Conservation (phyloP, 495 filamentous ascomycete species). For the Margaritispora aquatica region DNA sequence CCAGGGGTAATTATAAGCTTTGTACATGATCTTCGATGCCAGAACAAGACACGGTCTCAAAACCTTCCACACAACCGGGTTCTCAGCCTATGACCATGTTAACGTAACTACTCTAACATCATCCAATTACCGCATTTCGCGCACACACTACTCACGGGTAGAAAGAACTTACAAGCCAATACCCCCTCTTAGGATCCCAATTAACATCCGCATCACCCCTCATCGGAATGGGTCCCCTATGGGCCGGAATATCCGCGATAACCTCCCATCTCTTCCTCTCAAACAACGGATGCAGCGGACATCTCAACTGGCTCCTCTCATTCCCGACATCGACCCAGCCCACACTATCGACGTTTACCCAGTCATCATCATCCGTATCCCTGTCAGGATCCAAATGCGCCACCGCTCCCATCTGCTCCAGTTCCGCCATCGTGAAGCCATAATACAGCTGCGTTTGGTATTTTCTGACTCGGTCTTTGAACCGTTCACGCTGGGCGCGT, state of each 20-base stretch:
- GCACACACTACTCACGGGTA: not conserved
- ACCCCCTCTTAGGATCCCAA: not conserved
- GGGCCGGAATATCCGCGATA: not conserved
- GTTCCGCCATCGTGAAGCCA: not conserved
- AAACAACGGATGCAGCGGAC: constrained; percentile 2
- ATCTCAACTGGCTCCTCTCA: not conserved
- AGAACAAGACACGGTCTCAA: not conserved
- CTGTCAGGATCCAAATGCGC: not conserved
- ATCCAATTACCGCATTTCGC: not conserved
- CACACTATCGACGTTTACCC: too few species aligned
- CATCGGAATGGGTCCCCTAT: not conserved
- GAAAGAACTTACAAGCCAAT: constrained; percentile 5
- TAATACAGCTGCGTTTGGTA: not conserved
- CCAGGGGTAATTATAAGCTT: not conserved
- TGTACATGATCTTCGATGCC: not conserved
- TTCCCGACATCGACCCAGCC: not conserved
- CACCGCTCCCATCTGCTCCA: not conserved
- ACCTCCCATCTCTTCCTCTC: not conserved
- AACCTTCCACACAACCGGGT: constrained; percentile 1
- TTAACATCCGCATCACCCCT: not conserved
- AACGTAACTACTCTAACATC: not conserved
- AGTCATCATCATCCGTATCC: not conserved
- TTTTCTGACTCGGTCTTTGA: not conserved
- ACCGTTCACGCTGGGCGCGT: not conserved
- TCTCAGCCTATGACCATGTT: not conserved